Base-by-base conservation (phyloP, 768 basidiomycete species). In the Rhodosporidiobolus sp. region DNA sequence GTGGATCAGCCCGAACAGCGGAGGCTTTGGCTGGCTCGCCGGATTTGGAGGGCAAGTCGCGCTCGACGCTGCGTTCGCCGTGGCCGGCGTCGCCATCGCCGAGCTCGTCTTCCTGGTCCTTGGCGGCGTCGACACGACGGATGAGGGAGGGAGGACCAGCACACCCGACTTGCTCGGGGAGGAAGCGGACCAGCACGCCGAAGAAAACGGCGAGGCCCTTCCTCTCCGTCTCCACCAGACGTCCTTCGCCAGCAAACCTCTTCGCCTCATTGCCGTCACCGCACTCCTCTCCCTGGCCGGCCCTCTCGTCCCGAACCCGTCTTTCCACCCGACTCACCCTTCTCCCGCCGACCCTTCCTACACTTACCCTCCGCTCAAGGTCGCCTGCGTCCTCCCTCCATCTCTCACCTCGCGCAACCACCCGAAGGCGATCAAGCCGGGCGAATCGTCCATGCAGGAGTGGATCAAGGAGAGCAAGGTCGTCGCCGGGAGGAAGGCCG, bases 341-440 rank as follows among this genome's bases (percentile, higher is more conserved):
- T 45, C 65, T 14, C 68, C 67, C 34, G n/a, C 17, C 45, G 49
- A 67, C 7, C 65, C 65, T 1, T 12, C 20, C 10, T 74, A 32
- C 46, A 46, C 32, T 9, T 74, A 74, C 56, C 69, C 73, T 19
- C 65, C 73, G 2, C 34, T 74, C 22, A 63, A 57, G 35, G 65
- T 74, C 46, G 73, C 45, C 28, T 74, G 73, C 64, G 62, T 74
- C 57, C 55, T 56, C 9, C 65, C 61, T 22, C 63, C 65, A 14
- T 19, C 48, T 4, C 34, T 22, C 17, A 48, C 48, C 12, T 38
- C 49, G 22, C 16, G 50, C 3, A 5, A 17, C 1, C 48, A 35
- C 4, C 14, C 10, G 6, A 35, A 4, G 20, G 7, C 16, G 6
- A 5, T 16, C 45, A 56, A 11, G 14, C 9, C 32, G 38, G 62